Base-by-base conservation (phyloP, 495 filamentous ascomycete genomes). In the Penicillium canariense region DNA sequence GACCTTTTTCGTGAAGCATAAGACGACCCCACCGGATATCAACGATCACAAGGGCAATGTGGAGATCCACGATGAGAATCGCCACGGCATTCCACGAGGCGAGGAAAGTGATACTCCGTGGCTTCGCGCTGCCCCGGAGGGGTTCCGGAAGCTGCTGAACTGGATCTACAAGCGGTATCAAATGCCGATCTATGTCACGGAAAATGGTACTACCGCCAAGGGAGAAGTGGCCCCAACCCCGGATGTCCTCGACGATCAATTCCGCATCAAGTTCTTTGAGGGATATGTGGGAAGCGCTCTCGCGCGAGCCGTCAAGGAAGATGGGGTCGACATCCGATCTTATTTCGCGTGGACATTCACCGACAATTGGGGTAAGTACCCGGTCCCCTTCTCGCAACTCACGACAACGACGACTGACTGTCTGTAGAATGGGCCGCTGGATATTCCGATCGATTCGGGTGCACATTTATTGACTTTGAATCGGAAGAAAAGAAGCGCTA, bases 271-370 rank as follows among this genome's bases (percentile, higher is more conserved):
- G 34, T 80, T 77, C 52, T 79, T 79, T 38, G 66, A 73, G 43
- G 69, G 66, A 0, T 79, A 80, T 56, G 68, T 80, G 45, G 69
- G 68, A 1, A 52, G 61, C 49, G 74, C 71, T 14, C 39, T 80
- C 52, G 74, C 73, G 31, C 67, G 69, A 26, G 74, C 77, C 14
- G 65, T 72, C 23, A 63, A 70, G 25, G 72, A 77, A 44, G 71
- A 71, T 55, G 74, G 74, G 3, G 63, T 79, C 9, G 71, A 76
- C 45, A 70, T 80, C 39, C 62, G 68, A 26, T 74, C 73, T 18
- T 80, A 80, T 46, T 75, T 80, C 58, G 77, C 71, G 23, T 80
- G 75, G 77, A 75, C 69, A 0, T 72, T 80, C 22, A 69, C 72
- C 27, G 74, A 80, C 66, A 78, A 73, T 47, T 74, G 72, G 65